Base-by-base conservation (phyloP, 2,329 filamentous ascomycete species). In the Epichloe amarillans region DNA sequence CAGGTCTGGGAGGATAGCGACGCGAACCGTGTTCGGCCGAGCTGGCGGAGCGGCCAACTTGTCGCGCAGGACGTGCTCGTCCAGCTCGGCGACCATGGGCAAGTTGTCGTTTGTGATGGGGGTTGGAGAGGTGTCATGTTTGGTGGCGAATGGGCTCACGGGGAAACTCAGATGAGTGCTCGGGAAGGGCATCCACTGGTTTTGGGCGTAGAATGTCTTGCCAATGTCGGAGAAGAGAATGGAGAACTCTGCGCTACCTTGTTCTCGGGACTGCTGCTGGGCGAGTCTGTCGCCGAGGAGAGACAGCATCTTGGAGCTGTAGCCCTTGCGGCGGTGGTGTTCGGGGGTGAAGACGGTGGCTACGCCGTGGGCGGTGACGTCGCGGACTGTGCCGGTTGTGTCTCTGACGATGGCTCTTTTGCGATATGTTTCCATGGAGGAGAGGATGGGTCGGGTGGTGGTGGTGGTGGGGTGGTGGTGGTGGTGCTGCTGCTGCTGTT, bases 161-260 rank as follows among this genome's bases (percentile, higher is more conserved):
- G 64, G 68, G 51, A 94, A 76, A 35, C 76, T 73, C 42, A 94
- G 72, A 63, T 95, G 89, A 1, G 76, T 73, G 52, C 86, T 91
- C 19, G 77, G 73, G 59, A 84, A 90, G 0, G 82, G 75, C 46
- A 80, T 74, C 90, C 90, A 96, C 44, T 88, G 88, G 55, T 80
- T 74, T 35, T 72, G 74, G 3, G 84, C 78, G 68, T 96, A 96
- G 67, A 89, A 96, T 39, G 72, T 70, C 71, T 88, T 85, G 19
- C 90, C 88, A 56, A 94, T 89, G 60, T 94, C 88, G 8, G 88
- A 95, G 66, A 83, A 95, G 8, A 96, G 73, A 7, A 94, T 77
- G 0, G 86, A 90, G 65, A 91, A 93, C 14, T 66, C 55, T 64
- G 73, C 62, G 47, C 69, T 67, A 26, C 61, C 57, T n/a, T 60